Percentiles rank a stretch among this genome's conserved stretches.
phyloP scores from a whole-genome alignment of 805 yeast species.

The Helenozyma baotianmanensis region DNA sequence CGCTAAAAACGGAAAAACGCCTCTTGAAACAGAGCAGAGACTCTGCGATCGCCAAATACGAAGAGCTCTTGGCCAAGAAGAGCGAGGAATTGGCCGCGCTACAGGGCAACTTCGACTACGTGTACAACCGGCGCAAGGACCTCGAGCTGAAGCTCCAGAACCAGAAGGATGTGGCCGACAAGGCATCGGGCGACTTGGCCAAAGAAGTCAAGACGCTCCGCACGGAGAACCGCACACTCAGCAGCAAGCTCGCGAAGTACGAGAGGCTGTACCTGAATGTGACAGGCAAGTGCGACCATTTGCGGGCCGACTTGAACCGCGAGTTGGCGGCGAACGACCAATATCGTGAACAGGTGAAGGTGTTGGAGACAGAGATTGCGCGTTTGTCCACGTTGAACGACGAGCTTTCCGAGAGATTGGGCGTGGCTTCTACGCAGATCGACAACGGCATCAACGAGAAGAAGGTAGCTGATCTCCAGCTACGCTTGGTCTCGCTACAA shows the following conservation, averaged over 20 bases:
- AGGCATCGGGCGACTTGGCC: constrained; percentile 15
- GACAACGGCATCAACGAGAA: constrained; percentile 11
- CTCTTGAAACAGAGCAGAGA: constrained; percentile 26
- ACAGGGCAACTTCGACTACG: constrained; percentile 32
- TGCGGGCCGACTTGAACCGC: constrained; percentile 32
- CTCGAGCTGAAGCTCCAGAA: constrained; percentile 29
- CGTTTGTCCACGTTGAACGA: constrained; percentile 29
- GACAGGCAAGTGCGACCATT: constrained; percentile 27
- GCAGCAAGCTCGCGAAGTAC: constrained; percentile 12
- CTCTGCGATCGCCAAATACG: constrained; percentile 17
- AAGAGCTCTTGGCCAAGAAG: constrained; percentile 25
- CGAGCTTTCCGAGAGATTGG: constrained; percentile 28
- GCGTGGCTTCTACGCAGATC: constrained; percentile 6
- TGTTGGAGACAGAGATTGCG: constrained; percentile 23
- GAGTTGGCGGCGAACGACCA: constrained; percentile 33
- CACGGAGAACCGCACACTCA: constrained; percentile 14
- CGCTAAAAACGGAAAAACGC: constrained; percentile 31
- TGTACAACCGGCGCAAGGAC: constrained; percentile 31
- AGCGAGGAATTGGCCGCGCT: constrained; percentile 28
- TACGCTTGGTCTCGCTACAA: constrained; percentile 17
- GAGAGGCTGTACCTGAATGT: constrained; percentile 19
- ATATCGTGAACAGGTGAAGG: constrained; percentile 32
- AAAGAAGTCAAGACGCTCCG: constrained; percentile 16
- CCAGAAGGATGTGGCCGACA: constrained; percentile 23
- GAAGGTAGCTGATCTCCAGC: constrained; percentile 26